Conservation (phyloP, 2,329 filamentous ascomycete species). For the Ceratocystis variospora region DNA sequence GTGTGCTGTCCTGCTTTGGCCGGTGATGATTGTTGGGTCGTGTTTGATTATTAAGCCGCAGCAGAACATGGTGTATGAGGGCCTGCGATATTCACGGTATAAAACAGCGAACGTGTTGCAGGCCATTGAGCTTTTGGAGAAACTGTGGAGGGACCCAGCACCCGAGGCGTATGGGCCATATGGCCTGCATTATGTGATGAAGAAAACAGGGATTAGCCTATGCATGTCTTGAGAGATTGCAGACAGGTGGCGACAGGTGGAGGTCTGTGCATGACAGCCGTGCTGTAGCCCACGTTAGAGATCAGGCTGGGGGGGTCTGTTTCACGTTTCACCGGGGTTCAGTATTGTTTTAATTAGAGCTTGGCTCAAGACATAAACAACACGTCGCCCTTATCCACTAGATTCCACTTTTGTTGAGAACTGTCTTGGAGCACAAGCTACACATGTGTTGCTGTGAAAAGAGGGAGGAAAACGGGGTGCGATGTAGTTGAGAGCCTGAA, state of each 20-base stretch:
- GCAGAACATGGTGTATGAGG: conserved; percentile 19
- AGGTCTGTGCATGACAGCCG: background rate
- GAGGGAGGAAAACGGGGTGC: background rate
- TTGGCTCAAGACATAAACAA: background rate
- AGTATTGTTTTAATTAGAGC: background rate
- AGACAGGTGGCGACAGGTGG: background rate
- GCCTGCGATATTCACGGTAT: conserved; percentile 16
- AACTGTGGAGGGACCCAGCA: conserved; percentile 17
- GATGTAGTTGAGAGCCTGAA: too few species aligned
- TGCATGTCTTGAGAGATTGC: conserved; percentile 15
- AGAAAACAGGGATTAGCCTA: conserved; percentile 18
- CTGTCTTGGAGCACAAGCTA: background rate
- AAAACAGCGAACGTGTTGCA: conserved; percentile 19
- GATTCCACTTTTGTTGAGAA: background rate
- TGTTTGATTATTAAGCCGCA: conserved; percentile 19
- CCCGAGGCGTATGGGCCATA: conserved; percentile 19
- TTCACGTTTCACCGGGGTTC: background rate
- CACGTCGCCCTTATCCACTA: background rate
- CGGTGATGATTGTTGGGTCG: conserved; percentile 18
- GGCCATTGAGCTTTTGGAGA: conserved; percentile 18
- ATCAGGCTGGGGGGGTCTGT: background rate
- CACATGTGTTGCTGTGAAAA: background rate
- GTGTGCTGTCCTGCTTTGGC: conserved; percentile 18
- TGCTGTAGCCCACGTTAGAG: background rate
- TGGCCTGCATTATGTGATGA: conserved; percentile 18